A percentile compares a stretch with the other conserved stretches of the same genome.
These are phyloP conservation scores for Cardamine chenopodiifolia DNA, from an alignment of 345 rosid species.

Conservation along the genomic window DNA sequence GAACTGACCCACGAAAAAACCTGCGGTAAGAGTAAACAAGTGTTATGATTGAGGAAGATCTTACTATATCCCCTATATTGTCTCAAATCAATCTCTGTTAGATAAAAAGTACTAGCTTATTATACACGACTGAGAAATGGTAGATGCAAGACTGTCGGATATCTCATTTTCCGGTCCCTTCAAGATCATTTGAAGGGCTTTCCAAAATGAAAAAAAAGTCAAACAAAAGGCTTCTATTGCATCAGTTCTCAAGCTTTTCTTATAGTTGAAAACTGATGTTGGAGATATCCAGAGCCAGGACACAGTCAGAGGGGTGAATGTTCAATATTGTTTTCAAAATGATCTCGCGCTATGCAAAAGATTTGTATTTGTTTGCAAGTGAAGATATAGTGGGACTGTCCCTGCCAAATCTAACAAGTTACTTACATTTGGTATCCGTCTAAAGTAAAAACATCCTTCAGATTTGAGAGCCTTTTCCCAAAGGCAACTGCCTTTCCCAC, in stretches of 20 bases:
- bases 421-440: slow-evolving; percentile 89
- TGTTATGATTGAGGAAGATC: slow-evolving; percentile 8
- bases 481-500: slow-evolving; percentile 81
- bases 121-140: not conserved
- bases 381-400: not conserved
- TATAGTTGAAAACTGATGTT: slow-evolving; percentile 7
- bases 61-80: not conserved
- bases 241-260: slow-evolving; percentile 1
- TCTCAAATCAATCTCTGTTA: not conserved
- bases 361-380: slow-evolving; percentile 25
- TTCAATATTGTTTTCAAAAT: not conserved
- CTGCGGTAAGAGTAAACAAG: slow-evolving; percentile 44
- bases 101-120: not conserved
- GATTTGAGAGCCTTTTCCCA: slow-evolving; percentile 66
- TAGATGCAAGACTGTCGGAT: not conserved
- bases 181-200: not conserved
- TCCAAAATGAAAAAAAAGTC: not conserved
- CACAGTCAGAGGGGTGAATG: not conserved
- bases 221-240: not conserved
- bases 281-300: slow-evolving; percentile 17
- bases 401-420: slow-evolving; percentile 16
- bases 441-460: slow-evolving; percentile 82
- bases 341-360: slow-evolving; percentile 1
- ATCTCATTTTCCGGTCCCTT: not conserved
- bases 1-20: slow-evolving; percentile 85